These are phyloP conservation scores for Colletotrichum aenigma DNA, from an alignment of 2,329 filamentous ascomycete genomes.

Conservation along the genomic window DNA sequence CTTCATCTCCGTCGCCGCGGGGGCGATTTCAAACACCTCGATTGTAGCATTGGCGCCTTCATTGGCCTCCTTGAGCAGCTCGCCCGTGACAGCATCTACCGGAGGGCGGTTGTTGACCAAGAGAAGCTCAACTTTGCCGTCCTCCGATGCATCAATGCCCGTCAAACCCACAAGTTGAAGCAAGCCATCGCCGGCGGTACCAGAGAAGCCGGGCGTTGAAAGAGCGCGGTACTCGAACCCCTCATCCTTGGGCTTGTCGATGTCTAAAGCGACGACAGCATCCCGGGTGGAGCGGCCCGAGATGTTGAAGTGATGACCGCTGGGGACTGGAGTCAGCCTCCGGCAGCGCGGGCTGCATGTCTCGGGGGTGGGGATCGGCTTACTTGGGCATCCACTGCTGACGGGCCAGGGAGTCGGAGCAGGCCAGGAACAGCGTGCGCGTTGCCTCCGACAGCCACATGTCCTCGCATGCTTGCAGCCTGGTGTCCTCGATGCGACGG, in stretches of 20 bases:
- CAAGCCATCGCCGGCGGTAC: conserved; percentile 32
- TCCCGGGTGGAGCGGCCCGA: conserved; percentile 32
- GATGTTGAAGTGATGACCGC: conserved; percentile 25
- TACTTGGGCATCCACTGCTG: conserved; percentile 30
- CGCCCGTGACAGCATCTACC: conserved; percentile 24
- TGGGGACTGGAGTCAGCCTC: neutral
- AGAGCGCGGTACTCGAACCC: conserved; percentile 27
- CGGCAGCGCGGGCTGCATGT: neutral
- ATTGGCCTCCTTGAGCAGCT: conserved; percentile 64
- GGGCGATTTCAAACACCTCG: conserved; percentile 42
- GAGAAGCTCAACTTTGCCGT: conserved; percentile 23
- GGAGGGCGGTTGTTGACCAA: conserved; percentile 30
- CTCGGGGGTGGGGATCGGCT: neutral
- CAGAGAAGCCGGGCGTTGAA: conserved; percentile 29
- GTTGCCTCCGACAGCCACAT: conserved; percentile 34
- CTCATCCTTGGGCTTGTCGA: conserved; percentile 29
- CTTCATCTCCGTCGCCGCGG: conserved; percentile 17
- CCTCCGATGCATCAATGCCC: conserved; percentile 26
- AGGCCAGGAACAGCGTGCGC: conserved; percentile 33
- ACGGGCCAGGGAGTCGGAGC: conserved; percentile 25
- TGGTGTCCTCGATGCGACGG: conserved; percentile 28
- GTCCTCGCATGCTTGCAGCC: conserved; percentile 32
- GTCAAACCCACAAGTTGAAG: conserved; percentile 34
- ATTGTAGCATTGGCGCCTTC: conserved; percentile 63
- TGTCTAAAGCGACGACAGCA: conserved; percentile 33